These are phyloP conservation scores for Nakazawaea wyomingensis DNA, from an alignment of 805 yeast species.

Conservation along the genomic window DNA sequence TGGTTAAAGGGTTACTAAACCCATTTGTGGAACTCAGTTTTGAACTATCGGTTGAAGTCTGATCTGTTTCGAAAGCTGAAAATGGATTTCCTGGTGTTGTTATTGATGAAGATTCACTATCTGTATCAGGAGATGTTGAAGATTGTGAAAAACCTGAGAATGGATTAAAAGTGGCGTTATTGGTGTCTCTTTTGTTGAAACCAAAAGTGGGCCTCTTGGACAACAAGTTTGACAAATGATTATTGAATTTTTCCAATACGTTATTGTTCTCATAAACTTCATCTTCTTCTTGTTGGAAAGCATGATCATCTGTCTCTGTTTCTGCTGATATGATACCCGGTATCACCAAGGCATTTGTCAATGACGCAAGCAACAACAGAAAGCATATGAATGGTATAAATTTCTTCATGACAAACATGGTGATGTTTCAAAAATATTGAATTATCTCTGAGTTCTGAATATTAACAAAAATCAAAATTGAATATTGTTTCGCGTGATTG, in stretches of 20 bases:
- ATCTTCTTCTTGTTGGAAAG: not conserved
- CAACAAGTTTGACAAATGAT: slow-evolving; percentile 6
- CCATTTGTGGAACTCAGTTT: no score
- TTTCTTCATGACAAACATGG: not conserved
- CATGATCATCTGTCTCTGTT: not conserved
- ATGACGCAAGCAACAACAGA: slow-evolving; percentile 1
- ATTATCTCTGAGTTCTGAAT: no score
- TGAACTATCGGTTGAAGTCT: not conserved
- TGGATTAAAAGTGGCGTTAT: slow-evolving; percentile 2
- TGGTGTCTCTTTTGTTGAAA: not conserved
- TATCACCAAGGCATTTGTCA: slow-evolving; percentile 11
- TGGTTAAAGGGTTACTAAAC: no score
- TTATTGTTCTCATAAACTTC: not conserved
- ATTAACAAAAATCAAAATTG: no score
- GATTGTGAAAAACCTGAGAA: slow-evolving; percentile 1
- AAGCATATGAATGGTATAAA: not conserved
- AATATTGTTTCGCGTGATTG: no score
- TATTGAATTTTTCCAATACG: slow-evolving; percentile 4
- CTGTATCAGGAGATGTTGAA: slow-evolving; percentile 1
- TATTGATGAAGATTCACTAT: slow-evolving; percentile 5
- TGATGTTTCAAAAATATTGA: no score
- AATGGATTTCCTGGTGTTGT: not conserved
- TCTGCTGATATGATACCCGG: slow-evolving; percentile 1
- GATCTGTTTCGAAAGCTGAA: not conserved
- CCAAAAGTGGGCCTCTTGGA: slow-evolving; percentile 2